Base-by-base conservation (phyloP, 495 filamentous ascomycete genomes). In the Lasiosphaeria ovina region DNA sequence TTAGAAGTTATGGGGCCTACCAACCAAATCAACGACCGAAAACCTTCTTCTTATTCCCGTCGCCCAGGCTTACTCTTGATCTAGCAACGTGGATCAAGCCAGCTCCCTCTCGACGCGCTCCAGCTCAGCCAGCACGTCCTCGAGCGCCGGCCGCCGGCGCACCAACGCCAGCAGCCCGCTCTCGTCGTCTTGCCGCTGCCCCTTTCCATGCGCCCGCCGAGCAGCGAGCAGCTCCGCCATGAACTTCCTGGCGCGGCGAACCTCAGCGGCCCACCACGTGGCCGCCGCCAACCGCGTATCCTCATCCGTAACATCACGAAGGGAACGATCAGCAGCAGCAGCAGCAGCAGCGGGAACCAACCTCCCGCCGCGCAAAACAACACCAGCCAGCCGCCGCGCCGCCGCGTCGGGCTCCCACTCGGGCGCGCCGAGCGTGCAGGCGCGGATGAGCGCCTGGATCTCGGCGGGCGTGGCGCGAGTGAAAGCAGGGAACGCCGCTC, bases 351-450 rank as follows among this genome's bases (percentile, higher is more conserved):
- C 59, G 0, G 65, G 65, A 33, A 62, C 42, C 34, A 69, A 24
- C 53, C 52, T 63, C 1, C 60, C 59, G 0, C 35, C 34, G 9
- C 54, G 32, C 34, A 65, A 3, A n/a, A 64, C 58, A 8, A 70
- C 17, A 4, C 60, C 59, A 24, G 24, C 24, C 34, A 33, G 6
- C 40, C 34, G 3, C 51, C 31, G 0, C 34, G 31, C 3, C 2
- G 24, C 24, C 24, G 24, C 24, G 24, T 2, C 24, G 24, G 24
- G 24, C 24, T 64, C 54, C 70, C 70, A 72, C 31, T 69, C 66
- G 0, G 58, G 63, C 0, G 68, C 70, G 1, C 68, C 70, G 3
- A 56, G 55, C 10, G 72, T 75, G 53, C 71, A 75, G 3, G 32
- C 33, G 9, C 59, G 61, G 6, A 74, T 64, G n/a, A 74, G 45